A percentile compares a stretch with the other conserved stretches of the same genome.
These are phyloP conservation scores for Schizosaccharomyces japonicus DNA, from an alignment of 805 yeast species.

Conservation along the genomic window DNA sequence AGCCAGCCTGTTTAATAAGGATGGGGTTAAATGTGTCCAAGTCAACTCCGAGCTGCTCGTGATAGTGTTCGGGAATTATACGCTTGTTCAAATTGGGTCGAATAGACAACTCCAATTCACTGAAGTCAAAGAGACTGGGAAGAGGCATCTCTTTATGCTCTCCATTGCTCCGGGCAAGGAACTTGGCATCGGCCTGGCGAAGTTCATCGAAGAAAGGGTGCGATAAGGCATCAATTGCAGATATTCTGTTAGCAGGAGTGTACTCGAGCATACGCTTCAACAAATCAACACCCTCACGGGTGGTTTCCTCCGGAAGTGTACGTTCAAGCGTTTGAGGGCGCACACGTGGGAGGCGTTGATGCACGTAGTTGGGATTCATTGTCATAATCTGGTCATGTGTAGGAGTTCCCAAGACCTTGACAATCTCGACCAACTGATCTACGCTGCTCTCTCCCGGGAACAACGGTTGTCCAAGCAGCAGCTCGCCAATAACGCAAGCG, in stretches of 20 bases:
- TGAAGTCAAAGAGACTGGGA: slow-evolving; percentile 59
- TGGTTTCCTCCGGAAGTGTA: slow-evolving; percentile 45
- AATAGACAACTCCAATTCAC: slow-evolving; percentile 18
- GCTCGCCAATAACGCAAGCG: slow-evolving; percentile 94
- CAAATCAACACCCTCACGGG: slow-evolving; percentile 52
- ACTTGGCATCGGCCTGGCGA: slow-evolving; percentile 17
- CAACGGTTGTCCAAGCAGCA: slow-evolving; percentile 81
- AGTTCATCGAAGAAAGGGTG: slow-evolving; percentile 80
- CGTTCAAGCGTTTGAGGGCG: slow-evolving; percentile 31
- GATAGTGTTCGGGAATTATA: slow-evolving; percentile 19
- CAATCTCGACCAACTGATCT: slow-evolving; percentile 89
- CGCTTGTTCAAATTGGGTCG: slow-evolving; percentile 20
- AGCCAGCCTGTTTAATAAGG: slow-evolving; percentile 18
- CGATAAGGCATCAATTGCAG: slow-evolving; percentile 59
- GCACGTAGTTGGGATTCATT: slow-evolving; percentile 94
- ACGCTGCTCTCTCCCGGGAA: slow-evolving; percentile 97
- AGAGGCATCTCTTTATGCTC: slow-evolving; percentile 23
- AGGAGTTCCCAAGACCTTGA: slow-evolving; percentile 89
- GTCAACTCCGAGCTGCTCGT: slow-evolving; percentile 17
- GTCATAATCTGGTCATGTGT: slow-evolving; percentile 69
- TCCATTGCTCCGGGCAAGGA: neutral
- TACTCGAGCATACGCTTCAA: slow-evolving; percentile 62
- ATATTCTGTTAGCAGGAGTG: slow-evolving; percentile 63
- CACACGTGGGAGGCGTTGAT: slow-evolving; percentile 69
- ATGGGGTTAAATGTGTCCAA: slow-evolving; percentile 36